phyloP scores from a whole-genome alignment of 345 rosid species.

The Eucalyptus polyanthemos region DNA sequence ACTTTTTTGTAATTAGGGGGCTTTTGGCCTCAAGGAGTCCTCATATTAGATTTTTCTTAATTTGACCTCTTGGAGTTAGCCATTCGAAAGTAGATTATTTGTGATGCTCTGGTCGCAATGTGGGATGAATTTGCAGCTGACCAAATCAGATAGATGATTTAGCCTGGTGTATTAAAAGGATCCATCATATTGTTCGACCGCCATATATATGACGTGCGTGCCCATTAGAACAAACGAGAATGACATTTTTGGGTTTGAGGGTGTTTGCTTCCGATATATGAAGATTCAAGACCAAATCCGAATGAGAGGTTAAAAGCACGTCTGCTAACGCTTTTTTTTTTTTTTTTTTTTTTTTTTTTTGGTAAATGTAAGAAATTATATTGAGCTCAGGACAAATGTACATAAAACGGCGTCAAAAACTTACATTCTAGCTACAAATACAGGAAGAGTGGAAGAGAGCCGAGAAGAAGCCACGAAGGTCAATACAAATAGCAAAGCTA shows the following conservation, averaged over 20 bases:
- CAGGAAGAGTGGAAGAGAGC: too few relatives aligned
- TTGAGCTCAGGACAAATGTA: too few relatives aligned
- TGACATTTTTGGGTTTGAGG: background rate
- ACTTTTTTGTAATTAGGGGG: background rate
- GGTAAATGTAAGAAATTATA: too few relatives aligned
- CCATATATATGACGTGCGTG: background rate
- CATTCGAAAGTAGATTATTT: background rate
- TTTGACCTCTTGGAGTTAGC: background rate
- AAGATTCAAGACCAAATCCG: background rate
- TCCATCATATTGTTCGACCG: background rate
- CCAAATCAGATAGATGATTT: background rate
- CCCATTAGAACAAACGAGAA: background rate
- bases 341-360: too few relatives aligned
- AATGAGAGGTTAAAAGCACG: background rate
- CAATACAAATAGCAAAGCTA: too few relatives aligned
- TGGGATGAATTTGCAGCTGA: background rate
- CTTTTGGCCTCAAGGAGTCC: background rate
- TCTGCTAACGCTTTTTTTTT: accelerated
- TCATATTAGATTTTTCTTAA: background rate
- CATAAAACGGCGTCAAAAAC: too few relatives aligned
- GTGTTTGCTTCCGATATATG: background rate
- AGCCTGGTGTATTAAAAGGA: background rate
- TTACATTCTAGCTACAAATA: too few relatives aligned
- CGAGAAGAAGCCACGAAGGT: too few relatives aligned
- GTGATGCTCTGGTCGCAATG: background rate